Percentiles rank a stretch among this genome's conserved stretches.
phyloP scores from a whole-genome alignment of 192 early-diverging fungal species.

The Jimgerdemannia lactiflua region DNA sequence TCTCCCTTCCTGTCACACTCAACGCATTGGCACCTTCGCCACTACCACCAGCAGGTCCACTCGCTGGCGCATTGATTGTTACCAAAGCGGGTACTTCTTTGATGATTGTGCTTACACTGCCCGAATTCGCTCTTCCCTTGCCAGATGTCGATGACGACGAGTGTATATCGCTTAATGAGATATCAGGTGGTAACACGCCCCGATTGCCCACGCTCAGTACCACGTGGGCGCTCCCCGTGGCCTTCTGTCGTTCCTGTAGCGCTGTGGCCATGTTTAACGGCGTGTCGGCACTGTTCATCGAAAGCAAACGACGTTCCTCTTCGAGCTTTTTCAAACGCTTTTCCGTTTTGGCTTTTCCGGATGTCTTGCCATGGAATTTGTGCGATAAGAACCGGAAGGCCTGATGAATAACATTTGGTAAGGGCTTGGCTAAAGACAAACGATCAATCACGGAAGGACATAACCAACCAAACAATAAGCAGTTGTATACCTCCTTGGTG shows the following conservation, averaged over 20 bases:
- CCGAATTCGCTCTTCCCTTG: background rate
- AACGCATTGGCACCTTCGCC: background rate
- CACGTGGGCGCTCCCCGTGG: slow-evolving; percentile 72
- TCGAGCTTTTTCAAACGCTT: slow-evolving; percentile 80
- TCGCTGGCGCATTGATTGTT: background rate
- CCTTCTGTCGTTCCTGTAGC: slow-evolving; percentile 67
- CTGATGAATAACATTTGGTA: slow-evolving; percentile 23
- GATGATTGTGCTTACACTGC: background rate
- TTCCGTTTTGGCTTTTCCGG: slow-evolving; percentile 94
- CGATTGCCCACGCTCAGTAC: slow-evolving; percentile 79
- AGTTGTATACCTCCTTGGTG: slow-evolving; percentile 69
- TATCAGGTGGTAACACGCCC: slow-evolving; percentile 33
- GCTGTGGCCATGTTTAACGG: slow-evolving; percentile 74
- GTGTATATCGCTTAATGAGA: background rate
- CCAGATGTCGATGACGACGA: background rate
- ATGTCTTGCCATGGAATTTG: slow-evolving; percentile 93
- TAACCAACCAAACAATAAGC: background rate
- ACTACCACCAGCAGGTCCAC: background rate
- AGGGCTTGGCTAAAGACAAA: background rate
- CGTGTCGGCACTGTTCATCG: slow-evolving; percentile 70
- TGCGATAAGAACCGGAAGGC: slow-evolving; percentile 90
- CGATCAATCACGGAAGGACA: too few species aligned
- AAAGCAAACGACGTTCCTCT: slow-evolving; percentile 73
- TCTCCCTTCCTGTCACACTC: background rate
- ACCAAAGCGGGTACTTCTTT: background rate